These are phyloP conservation scores for Cercospora janseana DNA, from an alignment of 2,329 filamentous ascomycete genomes.

Conservation along the genomic window DNA sequence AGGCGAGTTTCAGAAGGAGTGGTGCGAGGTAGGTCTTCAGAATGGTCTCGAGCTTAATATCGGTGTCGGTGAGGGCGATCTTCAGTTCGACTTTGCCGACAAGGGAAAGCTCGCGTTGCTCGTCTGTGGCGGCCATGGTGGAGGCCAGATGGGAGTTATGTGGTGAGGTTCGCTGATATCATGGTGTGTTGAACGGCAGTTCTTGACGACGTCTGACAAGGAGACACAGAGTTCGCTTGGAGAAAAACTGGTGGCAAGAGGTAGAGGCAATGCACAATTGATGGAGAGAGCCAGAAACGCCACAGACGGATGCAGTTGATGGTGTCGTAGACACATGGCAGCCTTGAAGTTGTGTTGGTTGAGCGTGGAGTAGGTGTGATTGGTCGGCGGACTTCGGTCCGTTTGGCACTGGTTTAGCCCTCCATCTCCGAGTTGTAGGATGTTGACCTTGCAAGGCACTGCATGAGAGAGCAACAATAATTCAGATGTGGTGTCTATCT, in stretches of 20 bases:
- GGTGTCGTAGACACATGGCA: constrained; percentile 10
- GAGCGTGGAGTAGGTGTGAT: no score
- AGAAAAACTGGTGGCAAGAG: not conserved
- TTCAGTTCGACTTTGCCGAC: constrained; percentile 82
- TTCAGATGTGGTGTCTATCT: no score
- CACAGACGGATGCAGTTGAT: constrained; percentile 12
- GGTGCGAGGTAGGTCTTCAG: constrained; percentile 77
- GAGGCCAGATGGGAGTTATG: not conserved
- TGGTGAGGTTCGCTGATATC: constrained; percentile 4
- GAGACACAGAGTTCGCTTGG: not conserved
- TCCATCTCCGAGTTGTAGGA: no score
- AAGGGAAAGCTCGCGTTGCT: constrained; percentile 74
- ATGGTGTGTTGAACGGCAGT: constrained; percentile 2
- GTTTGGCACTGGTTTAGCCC: no score
- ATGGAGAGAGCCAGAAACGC: constrained; percentile 12
- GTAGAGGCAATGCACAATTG: not conserved
- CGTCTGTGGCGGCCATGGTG: constrained; percentile 33
- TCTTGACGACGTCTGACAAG: not conserved
- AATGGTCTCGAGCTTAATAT: constrained; percentile 75
- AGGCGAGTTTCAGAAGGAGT: constrained; percentile 80
- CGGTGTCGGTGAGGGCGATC: constrained; percentile 78
- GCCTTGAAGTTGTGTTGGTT: constrained; percentile 12
- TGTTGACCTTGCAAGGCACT: no score
- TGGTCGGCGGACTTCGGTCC: no score
- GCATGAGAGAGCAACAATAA: no score